Evolutionary conservation across 2,329 filamentous ascomycete species (phyloP), one percentile per base, ranked within the genome.

Genomic region (Sclerotinia trifoliorum): DNA sequence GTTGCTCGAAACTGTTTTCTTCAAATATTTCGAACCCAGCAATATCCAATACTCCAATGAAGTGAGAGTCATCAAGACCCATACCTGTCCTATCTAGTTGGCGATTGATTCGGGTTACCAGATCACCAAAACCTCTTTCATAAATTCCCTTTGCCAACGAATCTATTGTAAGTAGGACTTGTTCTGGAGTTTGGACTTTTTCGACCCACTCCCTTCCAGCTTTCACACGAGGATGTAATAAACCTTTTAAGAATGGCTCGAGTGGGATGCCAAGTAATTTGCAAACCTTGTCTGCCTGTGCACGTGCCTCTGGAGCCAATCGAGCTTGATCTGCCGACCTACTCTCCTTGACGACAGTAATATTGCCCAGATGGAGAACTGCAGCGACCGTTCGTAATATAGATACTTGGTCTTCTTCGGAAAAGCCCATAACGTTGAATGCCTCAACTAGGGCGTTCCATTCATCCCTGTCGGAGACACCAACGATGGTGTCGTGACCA

Each of bases 21-120:
- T 99, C 94, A 75, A 99, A 99, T 69, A 99, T 99, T 78, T 99
- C 95, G 79, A 99, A 99, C 70, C 95, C 95, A 72, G 96, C 96
- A 79, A 99, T 99, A 86, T 99, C 95, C 54, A 99, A 88, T 11
- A 99, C 95, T 66, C 95, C 95, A 73, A 99, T 99, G 80, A 99
- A 99, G 75, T 92, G 90, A 1, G 92, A 94, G 77, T 98, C 94
- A 69, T 99, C 94, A 61, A 90, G 84, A 13, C 90, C 90, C 77
- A 92, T 86, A 4, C 92, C 91, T 54, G 88, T 90, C n/a, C 92
- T 88, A 77, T 98, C 94, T 5, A 99, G 86, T 76, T 97, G 94
- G 65, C 85, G 85, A 78, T 99, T 99, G 81, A 99, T 97, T 64
- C 93, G 89, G 61, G 87, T 88, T 3, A 99, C 96, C 4, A 99